Evolutionary conservation across 1,284 basidiomycete species (phyloP).

Genomic region (Fistulinella cinereoalba): DNA sequence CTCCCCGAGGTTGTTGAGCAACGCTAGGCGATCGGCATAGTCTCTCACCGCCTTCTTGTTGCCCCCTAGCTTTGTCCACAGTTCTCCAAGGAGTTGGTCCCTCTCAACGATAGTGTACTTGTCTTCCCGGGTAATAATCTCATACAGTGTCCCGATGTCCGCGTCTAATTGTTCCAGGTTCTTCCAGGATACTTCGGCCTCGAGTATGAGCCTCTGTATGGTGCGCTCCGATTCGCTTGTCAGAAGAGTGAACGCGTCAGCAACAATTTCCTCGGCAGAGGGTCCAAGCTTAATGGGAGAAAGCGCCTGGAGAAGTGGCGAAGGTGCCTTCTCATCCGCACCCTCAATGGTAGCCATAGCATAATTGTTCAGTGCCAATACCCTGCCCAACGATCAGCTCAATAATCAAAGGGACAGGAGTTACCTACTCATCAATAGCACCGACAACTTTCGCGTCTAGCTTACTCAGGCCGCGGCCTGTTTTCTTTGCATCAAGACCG

Average conservation of each 20-base stretch:
- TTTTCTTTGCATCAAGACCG: conserved; percentile 55
- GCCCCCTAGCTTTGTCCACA: conserved; percentile 68
- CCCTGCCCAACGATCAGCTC: conserved; percentile 37
- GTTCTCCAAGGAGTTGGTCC: conserved; percentile 53
- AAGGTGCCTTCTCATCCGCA: conserved; percentile 39
- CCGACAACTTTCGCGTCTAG: conserved; percentile 61
- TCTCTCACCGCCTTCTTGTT: conserved; percentile 47
- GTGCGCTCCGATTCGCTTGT: conserved; percentile 56
- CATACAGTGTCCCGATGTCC: conserved; percentile 52
- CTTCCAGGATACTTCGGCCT: conserved; percentile 53
- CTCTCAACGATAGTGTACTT: conserved; percentile 41
- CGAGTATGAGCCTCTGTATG: conserved; percentile 55
- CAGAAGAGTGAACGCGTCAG: conserved; percentile 53
- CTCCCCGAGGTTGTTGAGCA: conserved; percentile 51
- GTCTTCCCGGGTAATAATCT: conserved; percentile 57
- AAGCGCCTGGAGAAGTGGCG: conserved; percentile 40
- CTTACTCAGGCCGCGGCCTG: conserved; percentile 55
- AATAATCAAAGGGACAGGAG: neutral
- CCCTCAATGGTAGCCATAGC: conserved; percentile 59
- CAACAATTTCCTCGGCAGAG: conserved; percentile 43
- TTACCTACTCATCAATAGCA: conserved; percentile 62
- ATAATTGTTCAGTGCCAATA: conserved; percentile 68
- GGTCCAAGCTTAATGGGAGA: conserved; percentile 43
- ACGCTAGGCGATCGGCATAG: conserved; percentile 46
- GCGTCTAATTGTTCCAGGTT: conserved; percentile 61